A percentile compares a stretch with the other conserved stretches of the same genome.
Conservation (phyloP, 2,329 filamentous ascomycete species). For the Fusarium sp. region DNA sequence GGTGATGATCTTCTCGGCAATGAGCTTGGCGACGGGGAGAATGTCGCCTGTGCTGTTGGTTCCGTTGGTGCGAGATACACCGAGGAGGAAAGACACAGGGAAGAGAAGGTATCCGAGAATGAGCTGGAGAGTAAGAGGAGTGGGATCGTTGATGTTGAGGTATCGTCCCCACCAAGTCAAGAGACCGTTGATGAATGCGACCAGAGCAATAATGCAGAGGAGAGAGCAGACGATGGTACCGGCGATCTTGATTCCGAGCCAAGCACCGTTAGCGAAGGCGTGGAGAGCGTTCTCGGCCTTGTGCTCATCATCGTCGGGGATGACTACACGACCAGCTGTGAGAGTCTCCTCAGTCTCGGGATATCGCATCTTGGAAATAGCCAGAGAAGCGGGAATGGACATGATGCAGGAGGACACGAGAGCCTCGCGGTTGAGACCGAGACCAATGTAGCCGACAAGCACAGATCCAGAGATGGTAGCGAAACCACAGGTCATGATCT, state of each 20-base stretch:
- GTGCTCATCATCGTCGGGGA: constrained; percentile 81
- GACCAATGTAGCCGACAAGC: constrained; percentile 82
- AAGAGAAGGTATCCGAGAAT: constrained; percentile 82
- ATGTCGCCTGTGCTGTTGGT: constrained; percentile 57
- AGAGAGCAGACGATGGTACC: constrained; percentile 82
- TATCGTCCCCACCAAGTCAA: constrained; percentile 87
- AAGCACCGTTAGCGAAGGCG: constrained; percentile 84
- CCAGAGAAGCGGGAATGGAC: constrained; percentile 91
- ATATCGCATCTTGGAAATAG: constrained; percentile 87
- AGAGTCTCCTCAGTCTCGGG: constrained; percentile 88
- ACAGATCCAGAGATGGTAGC: constrained; percentile 92
- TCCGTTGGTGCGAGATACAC: constrained; percentile 64
- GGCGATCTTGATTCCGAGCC: constrained; percentile 86
- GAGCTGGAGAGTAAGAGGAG: constrained; percentile 72
- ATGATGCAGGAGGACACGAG: constrained; percentile 93
- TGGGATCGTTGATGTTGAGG: constrained; percentile 72
- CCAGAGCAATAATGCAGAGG: constrained; percentile 82
- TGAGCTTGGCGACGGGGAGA: constrained; percentile 77
- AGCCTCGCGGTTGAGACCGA: constrained; percentile 85
- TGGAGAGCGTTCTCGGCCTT: constrained; percentile 82
- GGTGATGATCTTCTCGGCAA: constrained; percentile 84
- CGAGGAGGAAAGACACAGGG: constrained; percentile 81
- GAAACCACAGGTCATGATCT: constrained; percentile 91
- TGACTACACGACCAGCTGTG: constrained; percentile 80
- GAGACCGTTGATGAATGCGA: constrained; percentile 77